Evolutionary conservation across 208 protist genomes (phyloP).

Genomic region (Leishmania aethiopica): DNA sequence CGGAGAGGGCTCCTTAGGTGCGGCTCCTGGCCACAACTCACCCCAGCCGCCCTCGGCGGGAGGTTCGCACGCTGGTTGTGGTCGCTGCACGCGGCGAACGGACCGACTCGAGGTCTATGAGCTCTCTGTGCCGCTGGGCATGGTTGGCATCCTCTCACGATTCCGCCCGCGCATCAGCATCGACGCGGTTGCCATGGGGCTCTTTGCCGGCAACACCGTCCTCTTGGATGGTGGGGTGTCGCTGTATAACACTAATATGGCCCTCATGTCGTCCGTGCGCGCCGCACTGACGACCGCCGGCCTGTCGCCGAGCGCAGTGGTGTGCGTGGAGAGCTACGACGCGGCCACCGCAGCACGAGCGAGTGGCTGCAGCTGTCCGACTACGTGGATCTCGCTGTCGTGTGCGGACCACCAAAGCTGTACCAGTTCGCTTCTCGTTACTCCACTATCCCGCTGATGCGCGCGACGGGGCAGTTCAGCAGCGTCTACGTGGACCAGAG

Average conservation of each 20-base stretch:
- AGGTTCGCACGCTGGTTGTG: not conserved
- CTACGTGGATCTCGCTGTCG: slow-evolving; percentile 53
- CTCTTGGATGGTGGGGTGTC: slow-evolving; percentile 54
- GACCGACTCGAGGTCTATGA: slow-evolving; percentile 38
- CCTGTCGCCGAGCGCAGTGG: slow-evolving; percentile 38
- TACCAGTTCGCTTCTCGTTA: slow-evolving; percentile 44
- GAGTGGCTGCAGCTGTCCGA: slow-evolving; percentile 51
- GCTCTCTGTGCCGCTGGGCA: slow-evolving; percentile 54
- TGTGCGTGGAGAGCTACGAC: slow-evolving; percentile 54
- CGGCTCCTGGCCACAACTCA: not conserved
- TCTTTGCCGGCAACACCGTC: slow-evolving; percentile 57
- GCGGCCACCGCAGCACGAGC: slow-evolving; percentile 30
- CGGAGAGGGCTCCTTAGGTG: not conserved
- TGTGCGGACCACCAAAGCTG: slow-evolving; percentile 56
- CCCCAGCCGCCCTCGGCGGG: not conserved
- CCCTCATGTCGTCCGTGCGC: slow-evolving; percentile 37
- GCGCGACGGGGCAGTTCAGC: slow-evolving; percentile 46
- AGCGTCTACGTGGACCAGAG: slow-evolving; percentile 65
- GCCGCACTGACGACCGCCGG: slow-evolving; percentile 37
- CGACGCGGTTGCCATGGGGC: slow-evolving; percentile 52
- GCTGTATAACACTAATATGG: slow-evolving; percentile 45
- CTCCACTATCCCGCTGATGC: slow-evolving; percentile 54
- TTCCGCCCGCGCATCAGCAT: slow-evolving; percentile 56
- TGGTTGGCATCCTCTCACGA: slow-evolving; percentile 60
- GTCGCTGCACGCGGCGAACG: slow-evolving; percentile 23